Conservation (phyloP, 768 basidiomycete genomes). For the Russula vinacea region DNA sequence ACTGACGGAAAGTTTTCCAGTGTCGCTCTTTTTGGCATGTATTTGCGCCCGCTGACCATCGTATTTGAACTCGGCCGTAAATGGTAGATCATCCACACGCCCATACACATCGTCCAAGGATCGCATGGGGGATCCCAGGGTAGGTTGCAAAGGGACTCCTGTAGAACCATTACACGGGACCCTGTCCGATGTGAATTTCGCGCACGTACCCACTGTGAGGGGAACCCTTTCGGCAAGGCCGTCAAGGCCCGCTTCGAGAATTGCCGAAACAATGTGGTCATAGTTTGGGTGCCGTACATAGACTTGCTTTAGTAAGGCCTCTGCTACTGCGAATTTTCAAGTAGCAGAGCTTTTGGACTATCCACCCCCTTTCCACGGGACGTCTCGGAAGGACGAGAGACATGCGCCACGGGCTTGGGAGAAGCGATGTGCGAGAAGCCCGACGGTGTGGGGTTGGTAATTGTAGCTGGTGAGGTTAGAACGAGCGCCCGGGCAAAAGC, state of each 20-base stretch:
- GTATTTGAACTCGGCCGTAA: slow-evolving; percentile 87
- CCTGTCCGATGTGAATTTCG: slow-evolving; percentile 1
- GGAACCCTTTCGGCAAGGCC: slow-evolving; percentile 57
- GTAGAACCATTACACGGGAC: slow-evolving; percentile 23
- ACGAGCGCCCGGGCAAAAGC: slow-evolving; percentile 78
- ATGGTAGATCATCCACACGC: slow-evolving; percentile 59
- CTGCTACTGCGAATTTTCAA: slow-evolving; percentile 51
- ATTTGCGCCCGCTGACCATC: slow-evolving; percentile 86
- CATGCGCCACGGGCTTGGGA: slow-evolving; percentile 34
- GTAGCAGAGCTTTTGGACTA: slow-evolving; percentile 39
- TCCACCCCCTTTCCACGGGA: slow-evolving; percentile 38
- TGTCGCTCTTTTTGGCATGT: slow-evolving; percentile 46
- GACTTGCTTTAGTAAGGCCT: slow-evolving; percentile 62
- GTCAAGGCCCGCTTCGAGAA: slow-evolving; percentile 59
- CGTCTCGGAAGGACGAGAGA: slow-evolving; percentile 30
- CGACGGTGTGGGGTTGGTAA: slow-evolving; percentile 28
- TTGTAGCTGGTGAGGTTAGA: slow-evolving; percentile 46
- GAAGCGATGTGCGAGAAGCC: slow-evolving; percentile 38
- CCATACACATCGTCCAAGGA: slow-evolving; percentile 83
- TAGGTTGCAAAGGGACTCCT: slow-evolving; percentile 83
- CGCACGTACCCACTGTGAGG: slow-evolving; percentile 61
- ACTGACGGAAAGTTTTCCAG: slow-evolving; percentile 44
- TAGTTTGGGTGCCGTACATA: slow-evolving; percentile 80
- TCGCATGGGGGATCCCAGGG: slow-evolving; percentile 81
- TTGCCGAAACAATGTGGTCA: slow-evolving; percentile 59